Percentiles rank a stretch among this genome's conserved stretches.
Evolutionary conservation across 2,329 filamentous ascomycete species (phyloP).

Genomic region (Karstenula rhodostoma): DNA sequence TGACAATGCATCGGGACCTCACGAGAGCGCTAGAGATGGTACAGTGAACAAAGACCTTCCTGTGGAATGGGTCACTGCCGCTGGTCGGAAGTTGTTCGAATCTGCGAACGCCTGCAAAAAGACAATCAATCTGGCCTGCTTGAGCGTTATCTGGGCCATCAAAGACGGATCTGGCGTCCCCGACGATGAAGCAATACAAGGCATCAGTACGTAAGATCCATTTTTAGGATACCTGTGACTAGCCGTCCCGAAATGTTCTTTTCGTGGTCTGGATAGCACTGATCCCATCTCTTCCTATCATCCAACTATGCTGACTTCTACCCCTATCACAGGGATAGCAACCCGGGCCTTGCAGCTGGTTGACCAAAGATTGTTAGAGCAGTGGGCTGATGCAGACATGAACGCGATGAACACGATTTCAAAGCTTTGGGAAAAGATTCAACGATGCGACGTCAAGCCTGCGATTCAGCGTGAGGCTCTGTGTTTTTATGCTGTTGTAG

Average conservation of each 20-base stretch:
- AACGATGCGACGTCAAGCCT: conserved; percentile 28
- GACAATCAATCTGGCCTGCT: conserved; percentile 39
- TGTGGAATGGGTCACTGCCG: conserved; percentile 36
- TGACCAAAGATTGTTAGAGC: conserved; percentile 26
- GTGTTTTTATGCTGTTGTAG: conserved; percentile 40
- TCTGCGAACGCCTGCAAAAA: conserved; percentile 34
- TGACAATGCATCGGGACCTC: conserved; percentile 6
- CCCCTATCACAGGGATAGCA: conserved; percentile 30
- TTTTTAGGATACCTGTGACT: neutral
- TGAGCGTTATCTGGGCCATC: conserved; percentile 41
- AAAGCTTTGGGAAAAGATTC: conserved; percentile 41
- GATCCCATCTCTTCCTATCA: no score
- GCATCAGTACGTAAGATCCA: conserved; percentile 28
- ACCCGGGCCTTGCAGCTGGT: conserved; percentile 35
- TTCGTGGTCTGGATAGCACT: neutral
- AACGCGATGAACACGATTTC: conserved; percentile 29
- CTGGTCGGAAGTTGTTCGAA: conserved; percentile 44
- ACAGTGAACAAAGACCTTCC: neutral
- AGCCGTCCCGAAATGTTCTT: neutral
- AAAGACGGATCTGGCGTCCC: conserved; percentile 34
- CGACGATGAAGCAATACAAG: conserved; percentile 39
- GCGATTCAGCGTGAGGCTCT: conserved; percentile 41
- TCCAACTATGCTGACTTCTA: neutral
- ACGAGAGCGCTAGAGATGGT: conserved; percentile 1
- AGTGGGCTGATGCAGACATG: conserved; percentile 33